phyloP scores from a whole-genome alignment of 192 early-diverging fungal species.

The Coemansia sp. region DNA sequence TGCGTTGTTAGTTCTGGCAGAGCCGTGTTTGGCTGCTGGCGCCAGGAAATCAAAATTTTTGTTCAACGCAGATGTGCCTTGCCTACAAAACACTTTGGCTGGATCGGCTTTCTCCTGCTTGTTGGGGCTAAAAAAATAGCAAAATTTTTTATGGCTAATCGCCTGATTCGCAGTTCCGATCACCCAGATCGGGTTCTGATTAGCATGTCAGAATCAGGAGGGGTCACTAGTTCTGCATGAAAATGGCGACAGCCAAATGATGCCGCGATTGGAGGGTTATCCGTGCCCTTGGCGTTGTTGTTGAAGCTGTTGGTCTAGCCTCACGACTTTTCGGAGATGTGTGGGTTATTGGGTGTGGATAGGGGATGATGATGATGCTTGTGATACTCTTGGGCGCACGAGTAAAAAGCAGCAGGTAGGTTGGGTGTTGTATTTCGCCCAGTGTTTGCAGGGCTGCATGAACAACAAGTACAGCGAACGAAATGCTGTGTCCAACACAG shows the following conservation, averaged over 20 bases:
- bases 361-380: neutral
- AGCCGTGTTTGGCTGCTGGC: neutral
- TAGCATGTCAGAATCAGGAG: too few relatives aligned
- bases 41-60: neutral
- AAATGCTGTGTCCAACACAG: too few relatives aligned
- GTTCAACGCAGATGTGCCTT: neutral
- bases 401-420: neutral
- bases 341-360: neutral
- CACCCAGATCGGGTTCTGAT: neutral
- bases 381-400: neutral
- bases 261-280: too few relatives aligned
- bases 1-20: neutral
- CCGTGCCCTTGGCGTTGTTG: too few relatives aligned
- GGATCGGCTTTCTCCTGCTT: neutral
- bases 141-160: constrained; percentile 14
- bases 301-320: too few relatives aligned
- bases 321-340: too few relatives aligned
- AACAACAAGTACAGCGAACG: too few relatives aligned
- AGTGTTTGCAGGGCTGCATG: too few relatives aligned
- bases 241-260: too few relatives aligned
- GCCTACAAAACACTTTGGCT: neutral
- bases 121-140: neutral
- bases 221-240: too few relatives aligned
- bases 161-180: neutral
- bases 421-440: too few relatives aligned